phyloP scores from a whole-genome alignment of 2,329 filamentous ascomycete species.

The Nigrograna mackinnonii region DNA sequence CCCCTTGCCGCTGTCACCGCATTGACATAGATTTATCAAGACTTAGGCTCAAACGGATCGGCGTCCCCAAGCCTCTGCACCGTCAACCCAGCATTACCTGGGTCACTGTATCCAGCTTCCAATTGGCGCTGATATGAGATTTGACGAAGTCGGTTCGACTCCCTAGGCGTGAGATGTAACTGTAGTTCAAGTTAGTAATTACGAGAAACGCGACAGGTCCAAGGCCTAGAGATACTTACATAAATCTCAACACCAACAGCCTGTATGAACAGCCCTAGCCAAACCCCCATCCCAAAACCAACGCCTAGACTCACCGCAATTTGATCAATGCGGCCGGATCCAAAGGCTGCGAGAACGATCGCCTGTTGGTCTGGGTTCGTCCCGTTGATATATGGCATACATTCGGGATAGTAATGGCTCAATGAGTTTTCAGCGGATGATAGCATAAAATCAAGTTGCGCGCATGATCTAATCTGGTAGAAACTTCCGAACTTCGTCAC shows the following conservation, averaged over 20 bases:
- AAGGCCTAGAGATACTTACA: too few relatives aligned
- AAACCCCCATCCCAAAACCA: slow-evolving; percentile 57
- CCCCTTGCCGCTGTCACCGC: too few relatives aligned
- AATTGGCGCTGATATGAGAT: slow-evolving; percentile 61
- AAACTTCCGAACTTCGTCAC: slow-evolving; percentile 39
- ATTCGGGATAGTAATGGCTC: slow-evolving; percentile 51
- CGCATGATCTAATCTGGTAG: slow-evolving; percentile 50
- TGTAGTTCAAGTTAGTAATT: too few relatives aligned
- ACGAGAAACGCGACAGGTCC: too few relatives aligned
- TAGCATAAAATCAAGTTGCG: slow-evolving; percentile 50
- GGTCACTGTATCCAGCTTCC: slow-evolving; percentile 55
- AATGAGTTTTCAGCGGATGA: slow-evolving; percentile 23
- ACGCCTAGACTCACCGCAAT: slow-evolving; percentile 52
- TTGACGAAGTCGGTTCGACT: slow-evolving; percentile 56
- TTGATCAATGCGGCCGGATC: slow-evolving; percentile 22
- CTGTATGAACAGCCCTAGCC: slow-evolving; percentile 59
- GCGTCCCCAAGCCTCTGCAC: slow-evolving; percentile 31
- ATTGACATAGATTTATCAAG: too few relatives aligned
- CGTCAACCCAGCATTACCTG: slow-evolving; percentile 35
- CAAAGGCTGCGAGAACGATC: slow-evolving; percentile 28
- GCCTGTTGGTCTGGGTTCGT: slow-evolving; percentile 21
- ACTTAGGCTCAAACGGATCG: slow-evolving; percentile 19
- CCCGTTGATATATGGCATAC: slow-evolving; percentile 45
- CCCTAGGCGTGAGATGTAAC: slow-evolving; percentile 52
- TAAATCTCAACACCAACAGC: slow-evolving; percentile 44